Conservation (phyloP, 805 yeast species). For the Starmerella floricola region DNA sequence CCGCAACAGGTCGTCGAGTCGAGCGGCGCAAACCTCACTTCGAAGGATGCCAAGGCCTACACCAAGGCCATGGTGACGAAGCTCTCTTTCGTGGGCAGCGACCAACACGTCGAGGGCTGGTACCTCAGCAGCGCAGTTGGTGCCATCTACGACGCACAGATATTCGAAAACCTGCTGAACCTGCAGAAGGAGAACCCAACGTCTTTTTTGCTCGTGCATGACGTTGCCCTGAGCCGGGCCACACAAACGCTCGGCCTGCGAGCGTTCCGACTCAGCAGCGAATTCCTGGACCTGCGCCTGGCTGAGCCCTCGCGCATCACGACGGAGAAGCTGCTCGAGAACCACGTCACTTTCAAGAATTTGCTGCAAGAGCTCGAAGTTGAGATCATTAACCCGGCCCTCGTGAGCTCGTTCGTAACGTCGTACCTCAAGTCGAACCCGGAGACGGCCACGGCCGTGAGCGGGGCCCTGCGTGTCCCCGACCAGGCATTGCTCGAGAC, state of each 20-base stretch:
- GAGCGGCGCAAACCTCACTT: constrained; percentile 48
- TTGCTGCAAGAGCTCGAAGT: constrained; percentile 64
- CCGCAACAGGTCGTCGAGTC: constrained; percentile 46
- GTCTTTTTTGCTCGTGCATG: constrained; percentile 47
- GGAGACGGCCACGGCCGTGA: constrained; percentile 17
- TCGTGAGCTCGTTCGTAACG: constrained; percentile 45
- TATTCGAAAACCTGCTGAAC: constrained; percentile 57
- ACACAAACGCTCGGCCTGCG: constrained; percentile 51
- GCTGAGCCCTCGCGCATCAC: constrained; percentile 46
- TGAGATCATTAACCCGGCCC: constrained; percentile 51
- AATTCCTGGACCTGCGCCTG: constrained; percentile 42
- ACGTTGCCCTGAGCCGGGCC: constrained; percentile 47
- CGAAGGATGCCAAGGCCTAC: constrained; percentile 52
- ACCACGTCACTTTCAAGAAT: constrained; percentile 50
- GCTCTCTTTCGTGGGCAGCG: constrained; percentile 50
- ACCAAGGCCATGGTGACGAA: constrained; percentile 55
- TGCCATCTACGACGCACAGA: constrained; percentile 46
- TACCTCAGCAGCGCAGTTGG: constrained; percentile 62
- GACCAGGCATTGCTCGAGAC: constrained; percentile 33
- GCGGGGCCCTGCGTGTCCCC: constrained; percentile 33
- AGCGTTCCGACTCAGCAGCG: constrained; percentile 55
- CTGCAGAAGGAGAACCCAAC: constrained; percentile 47
- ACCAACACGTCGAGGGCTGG: constrained; percentile 69
- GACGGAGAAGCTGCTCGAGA: constrained; percentile 47
- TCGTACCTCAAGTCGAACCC: constrained; percentile 14